Percentiles rank a stretch among this genome's conserved stretches.
phyloP scores from a whole-genome alignment of 345 rosid genomes.

The Erodium maritimum region DNA sequence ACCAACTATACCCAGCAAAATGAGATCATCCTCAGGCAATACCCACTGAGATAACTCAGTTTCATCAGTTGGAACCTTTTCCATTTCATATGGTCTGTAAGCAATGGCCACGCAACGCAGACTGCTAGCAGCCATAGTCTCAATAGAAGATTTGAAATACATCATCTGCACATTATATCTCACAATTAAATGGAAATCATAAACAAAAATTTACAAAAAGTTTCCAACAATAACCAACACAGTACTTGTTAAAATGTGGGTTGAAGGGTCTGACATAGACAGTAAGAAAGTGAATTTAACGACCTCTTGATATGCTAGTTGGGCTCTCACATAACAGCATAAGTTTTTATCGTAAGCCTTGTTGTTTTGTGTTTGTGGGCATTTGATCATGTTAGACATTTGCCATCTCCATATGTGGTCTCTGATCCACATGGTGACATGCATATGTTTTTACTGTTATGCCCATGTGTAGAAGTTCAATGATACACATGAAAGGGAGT shows the following conservation, averaged over 20 bases:
- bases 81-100: slow-evolving; percentile 45
- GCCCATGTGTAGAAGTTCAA: too few relatives aligned
- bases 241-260: not conserved
- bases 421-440: too few relatives aligned
- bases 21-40: slow-evolving; percentile 81
- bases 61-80: slow-evolving; percentile 61
- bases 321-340: too few relatives aligned
- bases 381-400: too few relatives aligned
- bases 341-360: too few relatives aligned
- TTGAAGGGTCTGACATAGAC: too few relatives aligned
- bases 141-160: slow-evolving; percentile 42
- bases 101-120: slow-evolving; percentile 94
- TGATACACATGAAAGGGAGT: too few relatives aligned
- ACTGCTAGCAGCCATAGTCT: slow-evolving; percentile 77
- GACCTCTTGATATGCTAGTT: too few relatives aligned
- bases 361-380: too few relatives aligned
- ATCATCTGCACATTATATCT: slow-evolving; percentile 31
- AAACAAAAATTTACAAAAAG: not conserved
- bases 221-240: not conserved
- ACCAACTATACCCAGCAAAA: slow-evolving; percentile 81
- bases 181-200: not conserved
- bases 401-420: too few relatives aligned
- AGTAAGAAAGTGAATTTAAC: too few relatives aligned
- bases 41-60: slow-evolving; percentile 54
- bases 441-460: too few relatives aligned